Evolutionary conservation across 2,329 filamentous ascomycete species (phyloP).

Genomic region (Colletotrichum trifolii): DNA sequence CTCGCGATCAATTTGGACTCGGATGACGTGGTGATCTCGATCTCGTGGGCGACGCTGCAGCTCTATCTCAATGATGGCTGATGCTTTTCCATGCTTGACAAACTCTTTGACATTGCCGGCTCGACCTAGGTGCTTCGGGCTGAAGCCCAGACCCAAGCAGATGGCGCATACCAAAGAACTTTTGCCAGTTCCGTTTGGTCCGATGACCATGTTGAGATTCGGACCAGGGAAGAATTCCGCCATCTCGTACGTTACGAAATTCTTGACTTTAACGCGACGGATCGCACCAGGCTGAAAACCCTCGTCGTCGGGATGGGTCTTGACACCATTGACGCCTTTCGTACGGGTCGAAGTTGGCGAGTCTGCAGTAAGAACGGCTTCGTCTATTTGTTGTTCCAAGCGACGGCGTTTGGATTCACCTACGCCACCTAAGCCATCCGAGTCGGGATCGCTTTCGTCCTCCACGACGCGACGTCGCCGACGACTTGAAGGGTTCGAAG

Average conservation of each 20-base stretch:
- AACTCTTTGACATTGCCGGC: conserved; percentile 89
- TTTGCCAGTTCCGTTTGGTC: conserved; percentile 98
- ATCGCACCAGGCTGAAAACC: conserved; percentile 82
- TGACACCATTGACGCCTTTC: conserved; percentile 30
- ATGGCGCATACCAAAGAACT: conserved; percentile 98
- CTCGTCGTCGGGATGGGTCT: conserved; percentile 38
- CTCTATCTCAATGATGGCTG: conserved; percentile 90
- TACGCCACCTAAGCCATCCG: conserved; percentile 42
- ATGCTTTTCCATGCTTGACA: conserved; percentile 86
- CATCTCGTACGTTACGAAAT: conserved; percentile 95
- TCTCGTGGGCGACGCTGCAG: conserved; percentile 73
- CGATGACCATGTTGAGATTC: conserved; percentile 97
- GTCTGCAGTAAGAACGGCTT: conserved; percentile 36
- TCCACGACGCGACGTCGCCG: conserved; percentile 54
- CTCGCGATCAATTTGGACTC: conserved; percentile 81
- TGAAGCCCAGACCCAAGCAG: conserved; percentile 89
- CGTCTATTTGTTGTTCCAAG: conserved; percentile 39
- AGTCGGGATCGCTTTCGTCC: conserved; percentile 48
- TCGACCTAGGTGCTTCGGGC: conserved; percentile 83
- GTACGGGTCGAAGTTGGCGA: conserved; percentile 22
- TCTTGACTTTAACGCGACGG: conserved; percentile 83
- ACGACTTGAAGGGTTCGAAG: conserved; percentile 24
- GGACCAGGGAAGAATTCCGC: conserved; percentile 93
- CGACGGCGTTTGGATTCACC: conserved; percentile 49
- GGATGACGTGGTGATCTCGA: conserved; percentile 76